These are phyloP conservation scores for Lophiostoma macrostomum DNA, from an alignment of 495 filamentous ascomycete species.

Conservation along the genomic window DNA sequence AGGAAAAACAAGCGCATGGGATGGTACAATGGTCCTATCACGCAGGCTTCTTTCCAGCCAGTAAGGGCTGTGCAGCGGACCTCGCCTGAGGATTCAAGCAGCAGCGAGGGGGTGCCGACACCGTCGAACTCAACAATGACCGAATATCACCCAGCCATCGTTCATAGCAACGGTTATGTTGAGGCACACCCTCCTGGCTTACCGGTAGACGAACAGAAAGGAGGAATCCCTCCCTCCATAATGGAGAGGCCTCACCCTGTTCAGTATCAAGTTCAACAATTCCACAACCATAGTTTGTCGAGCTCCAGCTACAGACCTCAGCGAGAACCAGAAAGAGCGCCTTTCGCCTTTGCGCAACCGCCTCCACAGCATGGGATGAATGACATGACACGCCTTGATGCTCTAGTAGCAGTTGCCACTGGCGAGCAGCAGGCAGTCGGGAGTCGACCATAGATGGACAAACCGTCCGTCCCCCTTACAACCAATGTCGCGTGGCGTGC, in stretches of 20 bases:
- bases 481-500: no score
- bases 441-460: conserved; percentile 31
- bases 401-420: conserved; percentile 85
- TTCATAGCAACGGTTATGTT: conserved; percentile 61
- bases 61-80: conserved; percentile 46
- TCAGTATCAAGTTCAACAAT: conserved; percentile 11
- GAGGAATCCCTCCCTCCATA: conserved; percentile 44
- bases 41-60: conserved; percentile 10
- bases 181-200: conserved; percentile 49
- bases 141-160: conserved; percentile 63
- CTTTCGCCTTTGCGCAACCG: conserved; percentile 33
- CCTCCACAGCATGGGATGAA: conserved; percentile 33
- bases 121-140: conserved; percentile 56
- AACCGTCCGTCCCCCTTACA: no score
- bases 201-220: conserved; percentile 41
- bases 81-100: conserved; percentile 70
- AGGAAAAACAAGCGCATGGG: conserved; percentile 63
- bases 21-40: conserved; percentile 63
- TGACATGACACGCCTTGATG: conserved; percentile 72
- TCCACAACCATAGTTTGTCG: conserved; percentile 12
- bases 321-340: conserved; percentile 34
- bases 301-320: conserved; percentile 33
- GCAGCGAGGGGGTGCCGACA: conserved; percentile 66
- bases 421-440: conserved; percentile 62
- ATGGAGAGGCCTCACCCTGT: conserved; percentile 22